Conservation (phyloP, 257 asterid genomes). For the Solanum commersonii region DNA sequence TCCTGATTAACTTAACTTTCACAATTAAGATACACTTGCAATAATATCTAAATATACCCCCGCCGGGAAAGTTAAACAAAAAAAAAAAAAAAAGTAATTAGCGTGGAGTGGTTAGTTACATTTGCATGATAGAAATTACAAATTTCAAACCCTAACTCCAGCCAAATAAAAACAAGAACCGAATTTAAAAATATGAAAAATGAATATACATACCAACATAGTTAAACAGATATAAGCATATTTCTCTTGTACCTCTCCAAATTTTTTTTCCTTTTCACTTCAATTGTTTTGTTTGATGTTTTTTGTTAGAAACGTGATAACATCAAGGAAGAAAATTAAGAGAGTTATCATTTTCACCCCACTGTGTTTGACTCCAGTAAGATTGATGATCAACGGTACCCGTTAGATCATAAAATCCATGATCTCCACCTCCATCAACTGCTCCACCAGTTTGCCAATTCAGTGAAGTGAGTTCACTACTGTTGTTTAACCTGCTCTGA, state of each 20-base stretch:
- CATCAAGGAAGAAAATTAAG: slow-evolving; percentile 48
- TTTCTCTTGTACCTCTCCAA: neutral
- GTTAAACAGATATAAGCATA: neutral
- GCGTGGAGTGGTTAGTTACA: neutral
- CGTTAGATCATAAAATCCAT: slow-evolving; percentile 57
- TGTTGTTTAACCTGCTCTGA: slow-evolving; percentile 15
- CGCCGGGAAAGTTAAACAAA: neutral
- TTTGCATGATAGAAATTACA: slow-evolving; percentile 5
- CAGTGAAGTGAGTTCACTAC: slow-evolving; percentile 23
- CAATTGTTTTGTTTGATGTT: neutral
- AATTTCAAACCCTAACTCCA: neutral
- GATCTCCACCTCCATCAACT: slow-evolving; percentile 27
- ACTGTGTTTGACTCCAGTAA: slow-evolving; percentile 66
- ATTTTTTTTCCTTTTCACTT: neutral
- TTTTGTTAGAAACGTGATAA: slow-evolving; percentile 6
- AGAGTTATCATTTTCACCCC: slow-evolving; percentile 56
- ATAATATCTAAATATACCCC: neutral
- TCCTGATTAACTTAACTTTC: neutral
- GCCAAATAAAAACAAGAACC: neutral
- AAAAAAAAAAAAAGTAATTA: neutral
- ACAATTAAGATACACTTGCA: neutral
- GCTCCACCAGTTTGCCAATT: slow-evolving; percentile 36
- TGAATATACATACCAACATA: slow-evolving; percentile 8
- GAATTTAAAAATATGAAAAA: neutral
- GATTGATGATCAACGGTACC: slow-evolving; percentile 64